phyloP scores from a whole-genome alignment of 179 eudicot species.

The Camellia oleifera region DNA sequence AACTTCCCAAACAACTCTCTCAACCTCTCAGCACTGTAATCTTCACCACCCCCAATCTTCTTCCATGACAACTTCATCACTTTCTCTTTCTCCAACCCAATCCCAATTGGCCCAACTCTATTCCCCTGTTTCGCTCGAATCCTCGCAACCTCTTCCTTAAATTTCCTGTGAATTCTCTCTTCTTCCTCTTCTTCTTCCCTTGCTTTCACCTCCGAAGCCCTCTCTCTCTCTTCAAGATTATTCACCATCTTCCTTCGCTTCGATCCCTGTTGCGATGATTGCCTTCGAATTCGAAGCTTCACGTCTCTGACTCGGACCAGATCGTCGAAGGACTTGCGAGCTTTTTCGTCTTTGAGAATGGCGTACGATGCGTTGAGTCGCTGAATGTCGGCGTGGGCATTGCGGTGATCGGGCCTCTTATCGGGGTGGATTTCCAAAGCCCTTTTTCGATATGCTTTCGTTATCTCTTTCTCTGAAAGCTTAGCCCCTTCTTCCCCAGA shows the following conservation, averaged over 20 bases:
- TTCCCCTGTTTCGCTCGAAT: constrained; percentile 57
- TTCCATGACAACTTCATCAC: constrained; percentile 86
- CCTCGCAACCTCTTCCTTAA: constrained; percentile 66
- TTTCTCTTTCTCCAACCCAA: constrained; percentile 52
- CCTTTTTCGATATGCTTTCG: constrained; percentile 66
- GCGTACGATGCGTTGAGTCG: constrained; percentile 64
- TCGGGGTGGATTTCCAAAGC: constrained; percentile 84
- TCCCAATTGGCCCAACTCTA: constrained; percentile 6
- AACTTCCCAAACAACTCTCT: constrained; percentile 56
- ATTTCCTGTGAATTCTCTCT: constrained; percentile 56
- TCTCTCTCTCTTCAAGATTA: constrained; percentile 75
- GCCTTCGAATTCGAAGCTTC: constrained; percentile 37
- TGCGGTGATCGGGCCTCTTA: constrained; percentile 67
- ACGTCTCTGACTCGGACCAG: constrained; percentile 54
- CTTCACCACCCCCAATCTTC: constrained; percentile 39
- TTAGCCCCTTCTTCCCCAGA: constrained; percentile 82
- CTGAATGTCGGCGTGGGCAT: constrained; percentile 59
- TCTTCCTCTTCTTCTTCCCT: constrained; percentile 44
- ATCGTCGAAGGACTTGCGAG: constrained; percentile 70
- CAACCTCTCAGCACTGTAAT: constrained; percentile 54
- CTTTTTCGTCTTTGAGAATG: constrained; percentile 62
- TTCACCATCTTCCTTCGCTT: constrained; percentile 75
- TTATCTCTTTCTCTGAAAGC: constrained; percentile 55
- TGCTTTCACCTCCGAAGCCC: constrained; percentile 33
- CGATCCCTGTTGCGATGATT: constrained; percentile 42